Conservation (phyloP, 164 flowering plant genomes). For the Magnolia changhungtana region DNA sequence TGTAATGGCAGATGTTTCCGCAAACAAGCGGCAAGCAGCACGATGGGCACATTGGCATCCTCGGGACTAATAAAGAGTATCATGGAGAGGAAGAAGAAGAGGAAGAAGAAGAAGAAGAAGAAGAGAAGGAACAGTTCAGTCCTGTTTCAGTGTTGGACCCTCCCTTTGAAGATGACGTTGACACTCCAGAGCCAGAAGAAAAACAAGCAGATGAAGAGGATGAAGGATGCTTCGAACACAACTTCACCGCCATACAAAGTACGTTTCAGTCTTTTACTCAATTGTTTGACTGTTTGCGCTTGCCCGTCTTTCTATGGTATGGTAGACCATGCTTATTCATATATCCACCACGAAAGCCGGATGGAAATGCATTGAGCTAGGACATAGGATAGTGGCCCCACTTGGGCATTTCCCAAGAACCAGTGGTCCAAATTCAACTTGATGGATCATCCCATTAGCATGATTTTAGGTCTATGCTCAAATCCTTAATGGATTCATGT, state of each 20-base stretch:
- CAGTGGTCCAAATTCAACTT: too few species aligned
- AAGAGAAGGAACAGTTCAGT: slow-evolving; percentile 6
- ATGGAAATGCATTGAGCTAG: too few species aligned
- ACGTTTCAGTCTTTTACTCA: not conserved
- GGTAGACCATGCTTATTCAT: too few species aligned
- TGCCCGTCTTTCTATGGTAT: not conserved
- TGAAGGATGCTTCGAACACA: not conserved
- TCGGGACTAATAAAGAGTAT: not conserved
- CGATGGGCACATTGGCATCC: not conserved
- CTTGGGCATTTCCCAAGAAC: too few species aligned
- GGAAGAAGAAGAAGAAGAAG: slow-evolving; percentile 2
- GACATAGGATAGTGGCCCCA: too few species aligned
- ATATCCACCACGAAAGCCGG: too few species aligned
- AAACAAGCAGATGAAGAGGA: not conserved
- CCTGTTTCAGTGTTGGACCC: slow-evolving; percentile 6
- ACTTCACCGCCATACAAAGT: not conserved
- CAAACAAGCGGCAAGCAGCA: not conserved
- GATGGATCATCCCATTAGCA: too few species aligned
- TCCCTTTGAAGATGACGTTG: not conserved
- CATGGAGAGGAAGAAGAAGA: not conserved
- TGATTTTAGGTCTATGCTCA: too few species aligned
- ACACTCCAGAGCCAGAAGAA: not conserved
- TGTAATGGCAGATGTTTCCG: not conserved
- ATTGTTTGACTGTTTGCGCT: not conserved
- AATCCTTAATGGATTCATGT: too few species aligned